phyloP scores from a whole-genome alignment of 805 yeast species.

The Sporopachydermia lactativora region DNA sequence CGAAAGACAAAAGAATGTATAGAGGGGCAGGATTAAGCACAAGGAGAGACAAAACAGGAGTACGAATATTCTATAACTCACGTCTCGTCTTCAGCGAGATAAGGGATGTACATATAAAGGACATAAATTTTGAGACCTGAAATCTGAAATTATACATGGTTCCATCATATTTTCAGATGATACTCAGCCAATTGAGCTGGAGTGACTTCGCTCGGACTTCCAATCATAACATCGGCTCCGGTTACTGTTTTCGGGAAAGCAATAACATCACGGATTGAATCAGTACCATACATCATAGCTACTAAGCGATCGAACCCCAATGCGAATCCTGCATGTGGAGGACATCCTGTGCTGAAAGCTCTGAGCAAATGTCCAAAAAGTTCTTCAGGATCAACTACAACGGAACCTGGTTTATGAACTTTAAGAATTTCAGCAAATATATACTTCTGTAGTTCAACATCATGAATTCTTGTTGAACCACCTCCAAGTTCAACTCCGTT shows the following conservation, averaged over 20 bases:
- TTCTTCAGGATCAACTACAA: slow-evolving; percentile 28
- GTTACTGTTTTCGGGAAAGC: slow-evolving; percentile 91
- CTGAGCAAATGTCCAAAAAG: slow-evolving; percentile 76
- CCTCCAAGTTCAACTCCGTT: slow-evolving; percentile 97
- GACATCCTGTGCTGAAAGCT: slow-evolving; percentile 85
- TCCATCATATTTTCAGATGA: slow-evolving; percentile 23
- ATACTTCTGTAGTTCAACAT: slow-evolving; percentile 59
- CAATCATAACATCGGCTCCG: slow-evolving; percentile 81
- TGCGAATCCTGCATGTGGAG: slow-evolving; percentile 98
- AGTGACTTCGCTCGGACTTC: slow-evolving; percentile 60
- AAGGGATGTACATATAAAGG: no score
- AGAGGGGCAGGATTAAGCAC: no score
- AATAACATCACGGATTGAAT: slow-evolving; percentile 80
- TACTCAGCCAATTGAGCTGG: slow-evolving; percentile 39
- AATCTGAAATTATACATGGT: slow-evolving; percentile 1
- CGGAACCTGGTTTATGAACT: slow-evolving; percentile 21
- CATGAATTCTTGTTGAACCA: slow-evolving; percentile 92
- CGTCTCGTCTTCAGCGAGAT: no score
- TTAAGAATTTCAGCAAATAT: slow-evolving; percentile 52
- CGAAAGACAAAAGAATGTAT: no score
- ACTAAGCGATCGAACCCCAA: slow-evolving; percentile 88
- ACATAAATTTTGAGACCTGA: no score
- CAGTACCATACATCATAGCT: slow-evolving; percentile 72
- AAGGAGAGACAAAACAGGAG: no score
- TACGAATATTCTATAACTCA: no score